Evolutionary conservation across 2,329 filamentous ascomycete genomes (phyloP).

Genomic region (Aureobasidium subglaciale): DNA sequence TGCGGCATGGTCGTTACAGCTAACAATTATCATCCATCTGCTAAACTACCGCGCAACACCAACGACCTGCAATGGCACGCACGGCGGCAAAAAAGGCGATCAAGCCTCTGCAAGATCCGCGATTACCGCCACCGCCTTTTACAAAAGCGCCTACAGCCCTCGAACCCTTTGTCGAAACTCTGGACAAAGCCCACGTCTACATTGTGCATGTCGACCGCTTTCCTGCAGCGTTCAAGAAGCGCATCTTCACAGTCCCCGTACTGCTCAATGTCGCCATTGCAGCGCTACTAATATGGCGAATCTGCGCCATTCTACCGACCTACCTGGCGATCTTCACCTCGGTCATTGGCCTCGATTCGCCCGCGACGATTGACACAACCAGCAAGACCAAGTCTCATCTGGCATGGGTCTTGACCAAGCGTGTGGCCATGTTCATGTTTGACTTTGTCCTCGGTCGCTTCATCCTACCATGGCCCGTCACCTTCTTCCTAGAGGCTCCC

Average conservation of each 20-base stretch:
- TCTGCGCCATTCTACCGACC: slow-evolving; percentile 61
- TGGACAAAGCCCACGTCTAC: slow-evolving; percentile 68
- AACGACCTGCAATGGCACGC: slow-evolving; percentile 12
- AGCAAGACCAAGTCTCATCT: slow-evolving; percentile 52
- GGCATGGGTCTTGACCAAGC: slow-evolving; percentile 48
- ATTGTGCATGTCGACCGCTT: slow-evolving; percentile 74
- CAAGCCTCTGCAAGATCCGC: slow-evolving; percentile 12
- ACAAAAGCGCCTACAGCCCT: slow-evolving; percentile 57
- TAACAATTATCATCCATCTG: neutral
- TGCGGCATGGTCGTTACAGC: neutral
- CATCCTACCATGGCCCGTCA: slow-evolving; percentile 40
- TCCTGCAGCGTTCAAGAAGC: slow-evolving; percentile 64
- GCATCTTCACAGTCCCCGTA: slow-evolving; percentile 74
- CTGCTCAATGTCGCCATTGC: slow-evolving; percentile 66
- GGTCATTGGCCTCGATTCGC: slow-evolving; percentile 58
- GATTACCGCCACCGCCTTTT: slow-evolving; percentile 50
- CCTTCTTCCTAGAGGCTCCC: slow-evolving; percentile 54
- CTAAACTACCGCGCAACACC: neutral
- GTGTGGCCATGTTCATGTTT: slow-evolving; percentile 60
- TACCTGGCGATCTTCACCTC: slow-evolving; percentile 64
- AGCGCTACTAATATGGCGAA: slow-evolving; percentile 58
- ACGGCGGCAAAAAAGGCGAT: neutral
- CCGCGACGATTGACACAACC: slow-evolving; percentile 56
- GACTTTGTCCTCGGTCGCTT: slow-evolving; percentile 56
- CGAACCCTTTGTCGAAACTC: slow-evolving; percentile 56